Conservation (phyloP, 1,139 yeast genomes). For the Saccharomyces hybrid region DNA sequence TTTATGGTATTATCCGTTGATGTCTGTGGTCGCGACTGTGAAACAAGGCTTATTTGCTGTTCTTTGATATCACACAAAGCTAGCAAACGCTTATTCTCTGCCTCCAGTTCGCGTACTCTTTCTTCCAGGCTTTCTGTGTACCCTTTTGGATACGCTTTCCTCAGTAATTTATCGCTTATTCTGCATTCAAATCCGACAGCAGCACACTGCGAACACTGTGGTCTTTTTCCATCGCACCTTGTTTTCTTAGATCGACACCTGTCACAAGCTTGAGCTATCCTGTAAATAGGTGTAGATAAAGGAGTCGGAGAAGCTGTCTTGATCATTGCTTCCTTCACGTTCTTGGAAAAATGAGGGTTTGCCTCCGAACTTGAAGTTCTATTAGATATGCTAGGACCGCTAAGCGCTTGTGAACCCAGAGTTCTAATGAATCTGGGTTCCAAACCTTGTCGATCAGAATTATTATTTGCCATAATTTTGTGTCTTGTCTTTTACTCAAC, state of each 20-base stretch:
- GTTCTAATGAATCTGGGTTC: constrained; percentile 17
- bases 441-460: neutral
- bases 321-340: neutral
- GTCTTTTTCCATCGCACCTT: constrained; percentile 33
- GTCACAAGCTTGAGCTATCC: constrained; percentile 77
- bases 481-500: neutral
- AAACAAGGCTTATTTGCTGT: constrained; percentile 42
- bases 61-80: constrained; percentile 53
- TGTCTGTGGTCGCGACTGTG: constrained; percentile 4
- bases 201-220: constrained; percentile 55
- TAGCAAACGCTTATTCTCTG: constrained; percentile 43
- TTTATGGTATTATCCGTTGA: neutral
- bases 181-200: constrained; percentile 66
- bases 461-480: neutral
- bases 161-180: constrained; percentile 60
- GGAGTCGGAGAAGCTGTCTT: constrained; percentile 4
- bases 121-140: constrained; percentile 65
- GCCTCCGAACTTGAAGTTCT: neutral
- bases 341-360: neutral
- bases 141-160: constrained; percentile 68
- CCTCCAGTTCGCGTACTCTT: constrained; percentile 52
- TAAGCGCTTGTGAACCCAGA: constrained; percentile 18
- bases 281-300: constrained; percentile 34
- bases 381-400: constrained; percentile 9
- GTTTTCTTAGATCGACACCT: constrained; percentile 72